Evolutionary conservation across 2,329 filamentous ascomycete genomes (phyloP).

Genomic region (Elsinoe perseae): DNA sequence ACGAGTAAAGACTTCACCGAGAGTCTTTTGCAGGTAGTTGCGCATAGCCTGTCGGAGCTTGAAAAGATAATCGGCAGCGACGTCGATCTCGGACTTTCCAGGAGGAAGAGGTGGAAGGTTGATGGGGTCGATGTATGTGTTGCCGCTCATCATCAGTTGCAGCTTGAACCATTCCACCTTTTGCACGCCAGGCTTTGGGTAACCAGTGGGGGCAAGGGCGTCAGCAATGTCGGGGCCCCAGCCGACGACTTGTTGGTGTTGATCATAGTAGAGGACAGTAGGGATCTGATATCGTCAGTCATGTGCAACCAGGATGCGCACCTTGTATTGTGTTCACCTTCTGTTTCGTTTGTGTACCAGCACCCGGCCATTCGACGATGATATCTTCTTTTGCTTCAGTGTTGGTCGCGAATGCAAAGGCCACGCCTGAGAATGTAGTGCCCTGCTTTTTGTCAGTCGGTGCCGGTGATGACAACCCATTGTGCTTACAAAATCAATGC

Average conservation of each 20-base stretch:
- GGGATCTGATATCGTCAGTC: constrained; percentile 60
- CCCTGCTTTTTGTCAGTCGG: constrained; percentile 48
- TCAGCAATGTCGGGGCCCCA: constrained; percentile 98
- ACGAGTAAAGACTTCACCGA: constrained; percentile 94
- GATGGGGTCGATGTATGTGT: constrained; percentile 98
- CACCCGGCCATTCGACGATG: constrained; percentile 97
- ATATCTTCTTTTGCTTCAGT: constrained; percentile 98
- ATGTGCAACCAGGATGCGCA: not conserved
- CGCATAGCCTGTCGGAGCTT: constrained; percentile 97
- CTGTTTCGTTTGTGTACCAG: constrained; percentile 95
- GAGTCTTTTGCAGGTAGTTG: constrained; percentile 86
- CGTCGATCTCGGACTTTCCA: constrained; percentile 97
- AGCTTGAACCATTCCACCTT: constrained; percentile 99
- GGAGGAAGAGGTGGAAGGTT: constrained; percentile 95
- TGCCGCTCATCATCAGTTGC: constrained; percentile 95
- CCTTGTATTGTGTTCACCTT: constrained; percentile 55
- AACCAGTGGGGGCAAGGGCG: constrained; percentile 89
- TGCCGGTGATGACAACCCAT: constrained; percentile 3
- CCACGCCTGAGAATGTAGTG: constrained; percentile 95
- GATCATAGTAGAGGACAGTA: constrained; percentile 98
- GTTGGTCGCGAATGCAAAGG: constrained; percentile 88
- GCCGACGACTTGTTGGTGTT: constrained; percentile 98
- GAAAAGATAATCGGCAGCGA: constrained; percentile 98
- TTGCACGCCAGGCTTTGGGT: constrained; percentile 94
- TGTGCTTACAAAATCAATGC: constrained; percentile 85